A percentile compares a stretch with the other conserved stretches of the same genome.
Evolutionary conservation across 2,329 filamentous ascomycete genomes (phyloP).

Genomic region (Trichothecium sympodiale): DNA sequence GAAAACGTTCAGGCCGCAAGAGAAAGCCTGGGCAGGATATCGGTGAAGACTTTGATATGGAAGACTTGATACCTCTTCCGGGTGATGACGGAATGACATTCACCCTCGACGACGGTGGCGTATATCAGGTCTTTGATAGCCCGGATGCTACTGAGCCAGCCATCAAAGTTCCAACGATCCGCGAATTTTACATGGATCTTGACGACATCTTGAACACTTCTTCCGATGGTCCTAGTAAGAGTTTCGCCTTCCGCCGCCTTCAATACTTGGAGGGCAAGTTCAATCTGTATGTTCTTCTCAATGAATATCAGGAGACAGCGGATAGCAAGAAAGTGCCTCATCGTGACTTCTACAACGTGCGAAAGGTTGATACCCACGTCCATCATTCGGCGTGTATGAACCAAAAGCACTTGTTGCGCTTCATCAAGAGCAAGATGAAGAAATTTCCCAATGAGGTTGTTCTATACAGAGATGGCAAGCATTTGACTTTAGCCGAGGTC

Average conservation of each 20-base stretch:
- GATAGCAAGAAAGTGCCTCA: constrained; percentile 97
- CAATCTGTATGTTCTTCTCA: constrained; percentile 83
- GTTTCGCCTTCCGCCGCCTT: constrained; percentile 86
- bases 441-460: constrained; percentile 92
- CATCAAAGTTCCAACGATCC: constrained; percentile 77
- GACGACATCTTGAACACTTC: constrained; percentile 81
- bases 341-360: constrained; percentile 97
- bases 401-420: constrained; percentile 92
- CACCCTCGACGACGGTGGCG: constrained; percentile 68
- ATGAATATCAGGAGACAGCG: constrained; percentile 95
- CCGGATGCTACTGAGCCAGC: constrained; percentile 54
- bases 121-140: constrained; percentile 85
- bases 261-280: constrained; percentile 97
- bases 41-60: constrained; percentile 82
- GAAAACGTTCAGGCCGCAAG: constrained; percentile 41
- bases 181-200: constrained; percentile 92
- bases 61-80: constrained; percentile 67
- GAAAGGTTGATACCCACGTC: constrained; percentile 97
- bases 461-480: constrained; percentile 81
- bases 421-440: constrained; percentile 99
- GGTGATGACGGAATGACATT: constrained; percentile 61
- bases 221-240: constrained; percentile 91
- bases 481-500: constrained; percentile 82
- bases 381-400: constrained; percentile 99
- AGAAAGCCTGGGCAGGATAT: constrained; percentile 85